A percentile compares a stretch with the other conserved stretches of the same genome.
These are phyloP conservation scores for Podochytrium sp. DNA, from an alignment of 192 early-diverging fungal species.

Conservation along the genomic window DNA sequence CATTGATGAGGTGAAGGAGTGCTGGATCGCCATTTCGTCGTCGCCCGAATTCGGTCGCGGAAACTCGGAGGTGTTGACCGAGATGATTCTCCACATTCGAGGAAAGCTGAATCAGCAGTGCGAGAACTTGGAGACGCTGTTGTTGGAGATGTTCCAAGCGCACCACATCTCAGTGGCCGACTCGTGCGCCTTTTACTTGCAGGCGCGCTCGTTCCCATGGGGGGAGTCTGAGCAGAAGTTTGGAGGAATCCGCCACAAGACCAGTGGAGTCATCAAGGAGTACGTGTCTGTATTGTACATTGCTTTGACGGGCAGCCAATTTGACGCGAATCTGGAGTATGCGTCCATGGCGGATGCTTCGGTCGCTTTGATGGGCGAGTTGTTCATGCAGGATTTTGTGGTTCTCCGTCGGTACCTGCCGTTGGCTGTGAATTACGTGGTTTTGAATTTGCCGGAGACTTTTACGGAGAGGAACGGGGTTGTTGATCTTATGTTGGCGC, in stretches of 20 bases:
- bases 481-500: constrained; percentile 29
- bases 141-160: constrained; percentile 21
- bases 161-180: constrained; percentile 40
- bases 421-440: constrained; percentile 47
- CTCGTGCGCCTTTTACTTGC: constrained; percentile 29
- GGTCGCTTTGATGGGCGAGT: constrained; percentile 39
- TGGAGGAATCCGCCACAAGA: constrained; percentile 1
- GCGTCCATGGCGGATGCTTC: constrained; percentile 26
- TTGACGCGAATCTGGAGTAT: constrained; percentile 42
- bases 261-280: constrained; percentile 35
- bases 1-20: constrained; percentile 37
- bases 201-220: constrained; percentile 46
- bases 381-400: constrained; percentile 46
- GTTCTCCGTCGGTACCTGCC: constrained; percentile 42
- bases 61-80: constrained; percentile 43
- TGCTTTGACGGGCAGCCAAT: constrained; percentile 32
- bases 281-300: constrained; percentile 45
- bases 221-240: neutral
- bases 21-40: constrained; percentile 41
- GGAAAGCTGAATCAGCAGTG: constrained; percentile 35
- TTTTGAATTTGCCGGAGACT: constrained; percentile 39
- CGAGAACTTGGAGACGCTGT: constrained; percentile 27
- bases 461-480: constrained; percentile 34
- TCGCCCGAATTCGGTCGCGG: constrained; percentile 38
- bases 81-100: constrained; percentile 44